Percentiles rank a stretch among this genome's conserved stretches.
phyloP scores from a whole-genome alignment of 2,329 filamentous ascomycete genomes.

The Scopulariopsis brevicaulis region DNA sequence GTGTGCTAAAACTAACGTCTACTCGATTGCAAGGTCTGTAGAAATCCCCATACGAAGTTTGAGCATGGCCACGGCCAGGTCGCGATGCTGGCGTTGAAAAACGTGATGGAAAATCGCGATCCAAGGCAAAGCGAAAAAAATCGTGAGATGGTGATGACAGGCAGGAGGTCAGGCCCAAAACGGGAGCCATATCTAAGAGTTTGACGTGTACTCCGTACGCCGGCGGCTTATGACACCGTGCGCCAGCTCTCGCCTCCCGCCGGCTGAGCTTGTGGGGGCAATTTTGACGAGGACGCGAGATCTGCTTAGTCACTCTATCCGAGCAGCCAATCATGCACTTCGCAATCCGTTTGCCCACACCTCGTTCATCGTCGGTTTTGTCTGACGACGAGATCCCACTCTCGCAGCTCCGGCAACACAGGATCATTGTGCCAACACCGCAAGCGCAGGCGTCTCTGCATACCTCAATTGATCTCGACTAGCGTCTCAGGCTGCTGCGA shows the following conservation, averaged over 20 bases:
- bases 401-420: background rate
- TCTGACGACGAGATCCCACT: conserved; percentile 3
- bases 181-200: background rate
- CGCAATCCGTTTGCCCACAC: conserved; percentile 1
- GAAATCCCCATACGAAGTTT: conserved; percentile 35
- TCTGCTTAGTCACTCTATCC: background rate
- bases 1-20: conserved; percentile 42
- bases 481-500: background rate
- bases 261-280: background rate
- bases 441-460: background rate
- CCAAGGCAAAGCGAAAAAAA: conserved; percentile 6
- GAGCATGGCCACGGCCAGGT: conserved; percentile 39
- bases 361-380: background rate
- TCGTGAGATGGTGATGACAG: conserved; percentile 6
- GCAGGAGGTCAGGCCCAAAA: conserved; percentile 1
- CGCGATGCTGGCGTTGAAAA: conserved; percentile 5
- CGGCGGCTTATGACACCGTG: background rate
- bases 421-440: background rate
- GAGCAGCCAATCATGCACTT: background rate
- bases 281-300: background rate
- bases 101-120: conserved; percentile 2
- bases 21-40: conserved; percentile 32
- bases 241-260: background rate
- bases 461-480: background rate
- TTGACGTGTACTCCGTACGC: conserved; percentile 5